phyloP scores from a whole-genome alignment of 2,329 filamentous ascomycete genomes.

The Gnomoniopsis sp. region DNA sequence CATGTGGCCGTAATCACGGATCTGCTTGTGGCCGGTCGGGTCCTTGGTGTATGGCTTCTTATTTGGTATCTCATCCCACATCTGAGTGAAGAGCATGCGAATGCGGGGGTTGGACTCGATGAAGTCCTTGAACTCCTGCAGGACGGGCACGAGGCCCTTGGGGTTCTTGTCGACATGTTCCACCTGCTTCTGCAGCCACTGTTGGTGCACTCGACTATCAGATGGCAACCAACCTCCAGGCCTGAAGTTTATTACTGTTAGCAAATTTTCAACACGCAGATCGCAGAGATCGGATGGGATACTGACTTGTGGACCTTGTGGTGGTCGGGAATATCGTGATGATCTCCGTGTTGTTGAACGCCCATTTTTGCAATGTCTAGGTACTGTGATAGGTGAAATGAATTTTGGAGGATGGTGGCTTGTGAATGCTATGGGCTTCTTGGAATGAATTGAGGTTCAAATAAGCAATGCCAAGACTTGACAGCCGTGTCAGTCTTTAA shows the following conservation, averaged over 20 bases:
- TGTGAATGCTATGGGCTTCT: not conserved
- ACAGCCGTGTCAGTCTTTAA: not conserved
- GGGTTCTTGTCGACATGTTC: slow-evolving; percentile 50
- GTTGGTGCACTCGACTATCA: slow-evolving; percentile 58
- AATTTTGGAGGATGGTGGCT: not conserved
- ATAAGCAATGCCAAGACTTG: not conserved
- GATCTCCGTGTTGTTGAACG: slow-evolving; percentile 46
- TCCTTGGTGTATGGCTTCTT: slow-evolving; percentile 59
- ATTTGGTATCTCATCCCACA: slow-evolving; percentile 65
- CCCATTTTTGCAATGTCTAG: slow-evolving; percentile 35
- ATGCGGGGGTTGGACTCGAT: slow-evolving; percentile 63
- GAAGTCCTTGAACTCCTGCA: slow-evolving; percentile 62
- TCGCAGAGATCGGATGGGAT: not conserved
- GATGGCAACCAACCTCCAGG: slow-evolving; percentile 60
- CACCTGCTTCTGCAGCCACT: slow-evolving; percentile 59
- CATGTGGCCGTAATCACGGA: slow-evolving; percentile 66
- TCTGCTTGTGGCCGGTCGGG: slow-evolving; percentile 58
- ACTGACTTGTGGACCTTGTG: slow-evolving; percentile 43
- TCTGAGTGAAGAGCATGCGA: slow-evolving; percentile 63
- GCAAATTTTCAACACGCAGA: not conserved
- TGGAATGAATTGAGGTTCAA: not conserved
- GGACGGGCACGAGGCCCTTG: slow-evolving; percentile 53
- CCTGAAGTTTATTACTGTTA: slow-evolving; percentile 30
- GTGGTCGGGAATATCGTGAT: slow-evolving; percentile 48
- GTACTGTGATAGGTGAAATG: not conserved